Base-by-base conservation (phyloP, 495 filamentous ascomycete genomes). In the Neurospora sp. region DNA sequence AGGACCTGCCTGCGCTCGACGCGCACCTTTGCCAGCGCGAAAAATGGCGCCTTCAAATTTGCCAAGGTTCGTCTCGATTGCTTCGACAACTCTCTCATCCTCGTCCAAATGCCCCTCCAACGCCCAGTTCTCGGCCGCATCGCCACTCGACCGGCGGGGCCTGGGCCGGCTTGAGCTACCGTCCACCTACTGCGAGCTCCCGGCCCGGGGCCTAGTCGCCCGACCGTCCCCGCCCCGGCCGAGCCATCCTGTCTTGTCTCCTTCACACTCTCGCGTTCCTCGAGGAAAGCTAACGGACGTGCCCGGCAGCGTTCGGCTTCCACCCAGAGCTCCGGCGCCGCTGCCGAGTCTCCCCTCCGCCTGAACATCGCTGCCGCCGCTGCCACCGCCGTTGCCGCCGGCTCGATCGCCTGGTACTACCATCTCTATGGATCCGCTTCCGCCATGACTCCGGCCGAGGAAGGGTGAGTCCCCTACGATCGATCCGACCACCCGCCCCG, bases 351-450 rank as follows among this genome's bases (percentile, higher is more conserved):
- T 40, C 86, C 89, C 69, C 85, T 88, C 79, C 86, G 85, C 78
- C 86, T 93, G 79, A 98, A 92, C 79, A 87, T 93, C 75, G 92
- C 93, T 81, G 93, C 91, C 76, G 87, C 88, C 78, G 92, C 92
- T 76, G 92, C 96, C 76, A 97, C 94, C 75, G 87, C 90, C 77
- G 86, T 92, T 78, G 94, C 96, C 76, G 84, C 93, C 82, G 94
- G 94, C 81, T 93, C 94, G 72, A 88, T 96, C 78, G 93, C 91
- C 72, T 97, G 93, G 94, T 98, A 97, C 84, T 96, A 94, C 81
- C 93, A 97, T 84, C 91, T 96, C 77, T 98, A 94, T 85, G 96
- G 96, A 77, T 90, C 91, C 75, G 89, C 92, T 44, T 89, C 94
- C 83, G 96, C 96, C 75, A 91, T 92, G 91, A 96, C 96, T 78